Conservation (phyloP, 768 basidiomycete species). For the Mycena metata region DNA sequence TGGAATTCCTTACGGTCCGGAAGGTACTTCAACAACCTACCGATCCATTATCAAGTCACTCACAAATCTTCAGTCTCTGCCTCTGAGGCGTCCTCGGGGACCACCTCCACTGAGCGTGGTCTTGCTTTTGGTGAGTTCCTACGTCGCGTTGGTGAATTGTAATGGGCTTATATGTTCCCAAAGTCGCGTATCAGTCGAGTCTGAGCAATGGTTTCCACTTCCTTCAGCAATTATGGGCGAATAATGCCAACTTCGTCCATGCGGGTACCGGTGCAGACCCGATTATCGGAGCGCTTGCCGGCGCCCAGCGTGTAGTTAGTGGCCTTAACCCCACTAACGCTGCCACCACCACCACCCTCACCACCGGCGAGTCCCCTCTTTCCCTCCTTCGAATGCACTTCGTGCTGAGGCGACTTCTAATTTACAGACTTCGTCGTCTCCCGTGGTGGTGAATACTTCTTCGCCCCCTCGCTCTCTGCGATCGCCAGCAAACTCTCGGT, state of each 20-base stretch:
- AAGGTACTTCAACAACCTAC: constrained; percentile 15
- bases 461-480: constrained; percentile 47
- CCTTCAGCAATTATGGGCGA: constrained; percentile 36
- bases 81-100: constrained; percentile 3
- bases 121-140: constrained; percentile 28
- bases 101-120: constrained; percentile 22
- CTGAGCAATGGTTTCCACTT: constrained; percentile 35
- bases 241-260: constrained; percentile 29
- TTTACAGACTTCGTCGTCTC: constrained; percentile 42
- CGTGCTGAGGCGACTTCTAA: neutral
- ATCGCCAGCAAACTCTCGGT: constrained; percentile 36
- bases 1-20: constrained; percentile 52
- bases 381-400: no score
- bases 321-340: constrained; percentile 32
- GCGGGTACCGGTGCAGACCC: constrained; percentile 14
- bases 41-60: no score
- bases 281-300: constrained; percentile 16
- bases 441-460: constrained; percentile 49
- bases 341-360: constrained; percentile 15
- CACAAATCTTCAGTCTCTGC: constrained; percentile 3
- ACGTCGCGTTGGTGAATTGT: neutral
- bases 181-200: constrained; percentile 38
- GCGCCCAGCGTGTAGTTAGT: constrained; percentile 19
- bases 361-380: constrained; percentile 12
- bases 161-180: no score